A percentile compares a stretch with the other conserved stretches of the same genome.
These are phyloP conservation scores for Medakamo hakoo DNA, from an alignment of 139 green algal species.

Conservation along the genomic window DNA sequence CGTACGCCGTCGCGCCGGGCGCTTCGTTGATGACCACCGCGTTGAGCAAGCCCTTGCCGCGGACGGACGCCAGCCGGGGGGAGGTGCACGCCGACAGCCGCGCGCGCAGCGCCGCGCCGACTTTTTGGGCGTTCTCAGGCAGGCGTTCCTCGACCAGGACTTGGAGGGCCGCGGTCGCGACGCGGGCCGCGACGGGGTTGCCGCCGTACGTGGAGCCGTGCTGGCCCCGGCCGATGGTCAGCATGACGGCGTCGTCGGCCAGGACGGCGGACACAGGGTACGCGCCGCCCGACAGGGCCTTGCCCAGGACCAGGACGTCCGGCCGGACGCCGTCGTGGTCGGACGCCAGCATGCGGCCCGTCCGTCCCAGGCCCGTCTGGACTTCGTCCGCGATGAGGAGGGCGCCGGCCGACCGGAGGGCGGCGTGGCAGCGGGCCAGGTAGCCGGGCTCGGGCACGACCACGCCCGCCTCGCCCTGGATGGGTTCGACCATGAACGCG, in stretches of 20 bases:
- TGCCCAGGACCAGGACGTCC: conserved; percentile 88
- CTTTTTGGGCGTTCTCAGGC: conserved; percentile 50
- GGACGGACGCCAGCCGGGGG: conserved; percentile 28
- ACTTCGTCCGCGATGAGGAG: conserved; percentile 96
- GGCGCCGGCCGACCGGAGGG: conserved; percentile 77
- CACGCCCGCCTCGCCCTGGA: conserved; percentile 86
- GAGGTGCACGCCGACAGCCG: conserved; percentile 27
- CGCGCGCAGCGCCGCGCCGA: conserved; percentile 51
- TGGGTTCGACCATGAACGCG: conserved; percentile 96
- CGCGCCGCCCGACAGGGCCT: conserved; percentile 68
- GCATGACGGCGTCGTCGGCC: conserved; percentile 69
- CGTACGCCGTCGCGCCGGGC: conserved; percentile 46
- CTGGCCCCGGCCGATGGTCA: conserved; percentile 67
- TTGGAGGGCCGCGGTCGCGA: conserved; percentile 75
- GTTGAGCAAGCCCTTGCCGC: conserved; percentile 74
- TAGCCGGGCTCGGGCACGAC: conserved; percentile 87
- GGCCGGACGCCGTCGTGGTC: conserved; percentile 76
- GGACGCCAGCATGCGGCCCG: conserved; percentile 65
- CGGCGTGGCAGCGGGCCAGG: conserved; percentile 40
- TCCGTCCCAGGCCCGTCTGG: conserved; percentile 94
- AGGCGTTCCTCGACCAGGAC: conserved; percentile 87
- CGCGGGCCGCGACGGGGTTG: conserved; percentile 77
- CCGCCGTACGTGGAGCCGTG: conserved; percentile 85
- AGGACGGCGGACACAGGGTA: conserved; percentile 89
- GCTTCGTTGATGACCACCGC: conserved; percentile 69